A percentile compares a stretch with the other conserved stretches of the same genome.
phyloP scores from a whole-genome alignment of 73 alveolate genomes.

The Paramecium biaurelia region DNA sequence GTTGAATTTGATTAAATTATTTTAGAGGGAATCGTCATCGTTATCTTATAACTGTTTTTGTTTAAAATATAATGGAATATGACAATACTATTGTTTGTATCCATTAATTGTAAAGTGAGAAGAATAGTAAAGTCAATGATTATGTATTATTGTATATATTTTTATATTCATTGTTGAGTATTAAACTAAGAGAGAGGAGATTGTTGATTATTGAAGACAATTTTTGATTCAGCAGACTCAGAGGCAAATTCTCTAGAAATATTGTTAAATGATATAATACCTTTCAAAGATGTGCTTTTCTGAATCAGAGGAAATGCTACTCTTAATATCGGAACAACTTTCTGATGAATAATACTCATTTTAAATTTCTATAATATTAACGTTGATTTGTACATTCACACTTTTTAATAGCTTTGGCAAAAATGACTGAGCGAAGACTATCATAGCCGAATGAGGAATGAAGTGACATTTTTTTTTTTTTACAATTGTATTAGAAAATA shows the following conservation, averaged over 20 bases:
- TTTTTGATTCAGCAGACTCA: not conserved
- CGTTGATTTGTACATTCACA: not conserved
- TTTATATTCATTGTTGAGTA: slow-evolving; percentile 15
- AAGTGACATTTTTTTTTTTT: slow-evolving; percentile 4
- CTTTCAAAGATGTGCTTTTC: not conserved
- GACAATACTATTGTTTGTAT: not conserved
- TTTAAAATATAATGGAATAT: not conserved
- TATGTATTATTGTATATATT: not conserved
- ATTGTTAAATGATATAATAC: not conserved
- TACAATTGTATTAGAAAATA: not conserved
- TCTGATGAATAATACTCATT: slow-evolving; percentile 29
- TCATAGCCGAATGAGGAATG: slow-evolving; percentile 42
- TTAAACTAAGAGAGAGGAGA: slow-evolving; percentile 50
- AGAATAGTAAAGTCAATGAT: not conserved
- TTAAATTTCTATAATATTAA: not conserved
- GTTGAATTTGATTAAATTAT: not conserved
- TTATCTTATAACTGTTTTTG: not conserved
- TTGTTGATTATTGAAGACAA: slow-evolving; percentile 12
- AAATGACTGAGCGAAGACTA: slow-evolving; percentile 14
- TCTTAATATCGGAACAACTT: slow-evolving; percentile 14
- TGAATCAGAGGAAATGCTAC: slow-evolving; percentile 4
- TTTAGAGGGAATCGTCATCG: not conserved
- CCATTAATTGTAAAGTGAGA: not conserved
- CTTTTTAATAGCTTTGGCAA: not conserved
- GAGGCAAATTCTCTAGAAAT: not conserved